phyloP scores from a whole-genome alignment of 108 stramenopile species.

The Schizochytrium sp. region DNA sequence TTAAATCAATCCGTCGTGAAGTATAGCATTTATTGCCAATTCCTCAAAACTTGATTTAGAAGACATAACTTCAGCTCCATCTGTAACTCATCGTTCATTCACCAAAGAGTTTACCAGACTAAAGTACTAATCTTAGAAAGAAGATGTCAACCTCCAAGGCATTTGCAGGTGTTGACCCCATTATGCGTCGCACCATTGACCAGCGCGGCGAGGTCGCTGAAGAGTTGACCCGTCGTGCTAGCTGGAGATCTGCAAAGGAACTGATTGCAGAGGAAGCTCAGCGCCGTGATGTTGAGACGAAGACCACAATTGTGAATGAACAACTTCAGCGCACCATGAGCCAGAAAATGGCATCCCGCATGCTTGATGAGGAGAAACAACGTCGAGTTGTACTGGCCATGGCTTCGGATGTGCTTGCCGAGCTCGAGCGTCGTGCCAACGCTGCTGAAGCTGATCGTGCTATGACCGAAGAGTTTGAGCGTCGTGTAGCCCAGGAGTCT shows the following conservation, averaged over 20 bases:
- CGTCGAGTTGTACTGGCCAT: background rate
- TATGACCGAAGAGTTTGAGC: background rate
- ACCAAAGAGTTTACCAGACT: background rate
- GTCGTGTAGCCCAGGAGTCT: background rate
- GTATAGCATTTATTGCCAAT: too few relatives aligned
- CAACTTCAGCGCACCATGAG: conserved; percentile 18
- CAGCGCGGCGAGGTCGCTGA: conserved; percentile 10
- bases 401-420: background rate
- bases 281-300: background rate
- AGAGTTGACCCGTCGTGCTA: conserved; percentile 8
- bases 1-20: too few relatives aligned
- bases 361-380: background rate
- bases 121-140: background rate
- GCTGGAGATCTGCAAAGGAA: background rate
- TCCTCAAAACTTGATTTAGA: too few relatives aligned
- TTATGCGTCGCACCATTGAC: background rate
- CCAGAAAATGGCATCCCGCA: background rate
- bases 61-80: too few relatives aligned
- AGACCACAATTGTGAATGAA: background rate
- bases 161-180: background rate
- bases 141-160: background rate
- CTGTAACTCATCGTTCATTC: background rate
- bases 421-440: conserved; percentile 26
- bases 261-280: background rate
- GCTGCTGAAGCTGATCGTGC: background rate